These are phyloP conservation scores for Thelonectria rubi DNA, from an alignment of 2,329 filamentous ascomycete genomes.

Conservation along the genomic window DNA sequence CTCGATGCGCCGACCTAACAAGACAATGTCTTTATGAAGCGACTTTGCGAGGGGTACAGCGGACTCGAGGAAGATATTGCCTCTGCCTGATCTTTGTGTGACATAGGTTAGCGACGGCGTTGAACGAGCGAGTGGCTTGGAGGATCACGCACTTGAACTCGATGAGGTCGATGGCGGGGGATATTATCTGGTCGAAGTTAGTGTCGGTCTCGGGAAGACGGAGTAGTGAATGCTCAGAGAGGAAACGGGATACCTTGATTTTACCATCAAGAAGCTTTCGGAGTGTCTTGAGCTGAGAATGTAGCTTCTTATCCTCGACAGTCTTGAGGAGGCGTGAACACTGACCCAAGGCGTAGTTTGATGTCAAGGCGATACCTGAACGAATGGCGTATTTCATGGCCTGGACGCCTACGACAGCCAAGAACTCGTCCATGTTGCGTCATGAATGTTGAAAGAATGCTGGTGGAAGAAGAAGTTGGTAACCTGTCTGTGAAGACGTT, in stretches of 20 bases:
- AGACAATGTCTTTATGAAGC: slow-evolving; percentile 83
- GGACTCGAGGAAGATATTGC: slow-evolving; percentile 75
- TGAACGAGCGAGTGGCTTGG: slow-evolving; percentile 24
- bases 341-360: slow-evolving; percentile 84
- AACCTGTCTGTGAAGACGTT: slow-evolving; percentile 1
- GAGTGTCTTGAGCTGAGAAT: slow-evolving; percentile 73
- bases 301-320: slow-evolving; percentile 74
- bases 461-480: slow-evolving; percentile 5
- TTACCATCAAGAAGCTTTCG: slow-evolving; percentile 83
- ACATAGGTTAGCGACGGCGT: neutral
- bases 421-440: slow-evolving; percentile 72
- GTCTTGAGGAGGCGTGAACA: slow-evolving; percentile 80
- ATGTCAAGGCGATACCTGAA: slow-evolving; percentile 86
- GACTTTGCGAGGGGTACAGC: slow-evolving; percentile 84
- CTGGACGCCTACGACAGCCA: slow-evolving; percentile 67
- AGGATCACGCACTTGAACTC: slow-evolving; percentile 75
- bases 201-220: neutral
- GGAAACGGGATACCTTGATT: slow-evolving; percentile 70
- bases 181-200: slow-evolving; percentile 72
- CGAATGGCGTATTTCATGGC: slow-evolving; percentile 93
- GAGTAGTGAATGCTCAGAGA: neutral
- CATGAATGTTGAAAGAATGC: slow-evolving; percentile 12
- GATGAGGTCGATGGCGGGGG: slow-evolving; percentile 90
- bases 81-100: slow-evolving; percentile 56
- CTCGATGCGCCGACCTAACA: slow-evolving; percentile 78